Evolutionary conservation across 2,329 filamentous ascomycete species (phyloP), one percentile per base, ranked within the genome.

Genomic region (Pseudopyrenochaeta lycopersici): DNA sequence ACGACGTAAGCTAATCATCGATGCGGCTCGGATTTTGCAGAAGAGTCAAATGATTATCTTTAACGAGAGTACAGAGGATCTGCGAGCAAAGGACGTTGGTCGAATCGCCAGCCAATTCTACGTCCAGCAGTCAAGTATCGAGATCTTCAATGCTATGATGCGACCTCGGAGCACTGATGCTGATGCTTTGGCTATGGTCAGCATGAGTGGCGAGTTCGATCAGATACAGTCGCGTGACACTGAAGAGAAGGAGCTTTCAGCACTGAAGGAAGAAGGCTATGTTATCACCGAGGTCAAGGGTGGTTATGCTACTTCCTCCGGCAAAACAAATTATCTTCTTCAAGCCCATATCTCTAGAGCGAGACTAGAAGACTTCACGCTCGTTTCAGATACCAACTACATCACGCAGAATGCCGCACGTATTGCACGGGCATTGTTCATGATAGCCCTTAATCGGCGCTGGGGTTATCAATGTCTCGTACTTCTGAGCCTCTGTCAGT

Each of bases 41-140:
- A 85, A 93, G 70, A 96, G 91, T 64, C 95, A 99, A 77, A 99
- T 99, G 96, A 95, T 99, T 68, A 95, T 99, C 51, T 99, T 94
- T 81, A 97, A 99, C 63, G 95, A 98, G 70, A 86, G 83, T 15
- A 99, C 94, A 0, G 94, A 97, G 64, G 94, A 97, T 67, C 85
- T 99, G 7, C 88, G 92, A 54, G 90, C 92, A 55, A 99, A 99
- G 74, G 94, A 99, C 67, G 90, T 98, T 45, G 95, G 95, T 2
- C 88, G 95, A 14, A 99, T 99, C 73, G 95, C 95, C 14, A 98
- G 94, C 74, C 94, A 99, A 74, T 99, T 90, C 72, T 99, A 99
- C 70, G 94, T 99, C 43, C 82, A 96, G 42, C 93, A 99, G 68
- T 90, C 90, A 12, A 97, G 91, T 74, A 90, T 99, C 58, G 90